Conservation (phyloP, 202 grass and related monocot genomes). For the Tripidium arundinaceum region DNA sequence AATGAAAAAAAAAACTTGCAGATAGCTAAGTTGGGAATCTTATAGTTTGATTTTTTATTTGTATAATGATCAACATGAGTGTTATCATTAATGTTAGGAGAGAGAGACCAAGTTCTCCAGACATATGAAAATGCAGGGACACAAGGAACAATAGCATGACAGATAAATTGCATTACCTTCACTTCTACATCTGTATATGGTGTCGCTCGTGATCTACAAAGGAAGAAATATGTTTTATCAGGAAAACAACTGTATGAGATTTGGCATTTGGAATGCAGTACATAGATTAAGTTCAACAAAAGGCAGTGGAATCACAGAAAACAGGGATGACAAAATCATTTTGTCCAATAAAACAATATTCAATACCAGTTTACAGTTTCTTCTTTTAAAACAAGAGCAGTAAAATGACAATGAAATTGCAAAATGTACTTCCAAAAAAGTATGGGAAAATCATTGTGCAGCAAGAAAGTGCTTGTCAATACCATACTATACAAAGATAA, state of each 20-base stretch:
- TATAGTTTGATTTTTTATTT: not conserved
- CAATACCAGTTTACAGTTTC: not conserved
- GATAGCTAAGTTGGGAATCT: not conserved
- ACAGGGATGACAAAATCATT: not conserved
- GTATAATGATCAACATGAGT: not conserved
- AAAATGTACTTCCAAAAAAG: not conserved
- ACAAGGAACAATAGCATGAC: not conserved
- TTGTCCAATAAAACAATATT: conserved; percentile 6
- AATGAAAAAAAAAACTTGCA: not conserved
- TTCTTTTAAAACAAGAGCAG: conserved; percentile 7
- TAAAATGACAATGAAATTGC: not conserved
- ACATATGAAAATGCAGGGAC: not conserved
- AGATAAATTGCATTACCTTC: conserved; percentile 57
- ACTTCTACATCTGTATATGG: conserved; percentile 93
- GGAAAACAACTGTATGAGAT: not conserved
- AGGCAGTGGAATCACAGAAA: not conserved
- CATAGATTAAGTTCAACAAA: not conserved
- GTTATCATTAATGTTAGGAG: not conserved
- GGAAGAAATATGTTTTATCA: conserved; percentile 16
- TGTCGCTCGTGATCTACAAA: conserved; percentile 56
- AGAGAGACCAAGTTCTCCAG: conserved; percentile 1
- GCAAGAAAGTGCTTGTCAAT: not conserved
- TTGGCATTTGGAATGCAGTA: not conserved
- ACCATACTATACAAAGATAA: not conserved
- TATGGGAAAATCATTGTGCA: not conserved